These are phyloP conservation scores for Paramyrothecium roridum DNA, from an alignment of 2,329 filamentous ascomycete genomes.

Conservation along the genomic window DNA sequence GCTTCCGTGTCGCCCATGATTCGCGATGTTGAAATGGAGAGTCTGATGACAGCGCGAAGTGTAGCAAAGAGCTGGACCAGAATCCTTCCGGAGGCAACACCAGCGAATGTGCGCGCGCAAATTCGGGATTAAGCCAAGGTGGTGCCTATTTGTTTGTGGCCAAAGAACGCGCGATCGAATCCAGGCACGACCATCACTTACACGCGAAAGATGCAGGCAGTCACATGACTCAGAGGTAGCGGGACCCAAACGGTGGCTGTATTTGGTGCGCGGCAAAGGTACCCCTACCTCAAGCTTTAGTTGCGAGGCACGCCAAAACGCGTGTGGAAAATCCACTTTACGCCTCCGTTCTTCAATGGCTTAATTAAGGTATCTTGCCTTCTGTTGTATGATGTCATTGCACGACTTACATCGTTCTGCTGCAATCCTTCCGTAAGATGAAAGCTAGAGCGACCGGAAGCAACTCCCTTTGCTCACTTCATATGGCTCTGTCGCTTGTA, in stretches of 20 bases:
- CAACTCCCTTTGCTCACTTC: too few relatives aligned
- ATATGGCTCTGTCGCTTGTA: too few relatives aligned
- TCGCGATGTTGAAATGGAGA: slow-evolving; percentile 1
- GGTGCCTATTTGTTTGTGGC: slow-evolving; percentile 3
- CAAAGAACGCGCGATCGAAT: slow-evolving; percentile 8
- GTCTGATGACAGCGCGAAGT: background rate
- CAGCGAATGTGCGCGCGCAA: too few relatives aligned
- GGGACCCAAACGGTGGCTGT: background rate
- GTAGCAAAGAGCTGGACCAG: background rate
- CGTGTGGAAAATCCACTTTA: background rate
- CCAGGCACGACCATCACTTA: slow-evolving; percentile 7
- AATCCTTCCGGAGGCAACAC: too few relatives aligned
- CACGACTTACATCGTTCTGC: background rate
- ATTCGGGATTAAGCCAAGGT: background rate
- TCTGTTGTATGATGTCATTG: background rate
- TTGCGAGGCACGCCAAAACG: slow-evolving; percentile 6
- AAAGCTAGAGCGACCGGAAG: too few relatives aligned
- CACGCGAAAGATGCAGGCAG: slow-evolving; percentile 33
- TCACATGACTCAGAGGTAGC: slow-evolving; percentile 23
- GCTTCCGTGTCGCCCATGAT: slow-evolving; percentile 25
- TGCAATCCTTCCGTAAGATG: too few relatives aligned
- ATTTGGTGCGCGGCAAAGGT: background rate
- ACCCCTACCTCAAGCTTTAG: background rate
- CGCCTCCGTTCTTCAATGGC: background rate
- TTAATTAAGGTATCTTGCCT: background rate